Evolutionary conservation across 73 alveolate species (phyloP).

Genomic region (Tetrahymena elliotti): DNA sequence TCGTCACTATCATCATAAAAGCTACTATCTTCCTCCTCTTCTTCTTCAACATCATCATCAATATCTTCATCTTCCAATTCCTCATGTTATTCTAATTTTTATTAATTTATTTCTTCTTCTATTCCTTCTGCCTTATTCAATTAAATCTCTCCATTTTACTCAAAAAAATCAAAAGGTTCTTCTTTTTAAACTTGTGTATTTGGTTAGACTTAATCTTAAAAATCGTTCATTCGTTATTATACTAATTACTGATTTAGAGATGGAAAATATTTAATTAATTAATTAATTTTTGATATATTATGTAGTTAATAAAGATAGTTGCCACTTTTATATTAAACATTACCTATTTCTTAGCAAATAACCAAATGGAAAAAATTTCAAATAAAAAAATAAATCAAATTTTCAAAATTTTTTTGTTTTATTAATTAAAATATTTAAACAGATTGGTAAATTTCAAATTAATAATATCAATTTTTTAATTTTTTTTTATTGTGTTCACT

Average conservation of each 20-base stretch:
- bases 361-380: too few relatives aligned
- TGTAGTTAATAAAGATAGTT: neutral
- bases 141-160: neutral
- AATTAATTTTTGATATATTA: too few relatives aligned
- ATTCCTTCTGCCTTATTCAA: neutral
- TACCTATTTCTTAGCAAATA: too few relatives aligned
- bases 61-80: neutral
- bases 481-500: too few relatives aligned
- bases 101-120: neutral
- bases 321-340: too few relatives aligned
- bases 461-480: too few relatives aligned
- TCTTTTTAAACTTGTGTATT: neutral
- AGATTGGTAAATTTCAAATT: too few relatives aligned
- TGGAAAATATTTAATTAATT: neutral
- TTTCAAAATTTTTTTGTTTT: too few relatives aligned
- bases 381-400: too few relatives aligned
- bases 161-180: neutral
- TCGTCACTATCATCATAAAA: neutral
- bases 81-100: neutral
- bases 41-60: neutral
- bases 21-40: neutral
- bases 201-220: neutral
- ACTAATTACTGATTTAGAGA: neutral
- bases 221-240: neutral
- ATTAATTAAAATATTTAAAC: too few relatives aligned